phyloP scores from a whole-genome alignment of 2,329 filamentous ascomycete genomes.

The Amylocarpus encephaloides region DNA sequence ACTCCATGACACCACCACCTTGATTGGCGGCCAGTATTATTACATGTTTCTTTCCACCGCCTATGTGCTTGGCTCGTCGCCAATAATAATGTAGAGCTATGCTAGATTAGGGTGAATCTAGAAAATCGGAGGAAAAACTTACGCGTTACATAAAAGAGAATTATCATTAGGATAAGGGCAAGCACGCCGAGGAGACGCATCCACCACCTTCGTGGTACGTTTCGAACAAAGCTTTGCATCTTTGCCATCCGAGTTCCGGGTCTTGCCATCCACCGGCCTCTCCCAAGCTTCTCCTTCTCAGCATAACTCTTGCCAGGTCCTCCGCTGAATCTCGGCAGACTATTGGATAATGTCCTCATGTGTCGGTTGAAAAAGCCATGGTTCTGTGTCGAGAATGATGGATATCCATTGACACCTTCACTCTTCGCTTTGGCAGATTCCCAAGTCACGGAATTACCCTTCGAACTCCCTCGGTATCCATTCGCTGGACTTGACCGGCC shows the following conservation, averaged over 20 bases:
- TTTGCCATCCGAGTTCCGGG: constrained; percentile 43
- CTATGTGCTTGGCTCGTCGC: constrained; percentile 65
- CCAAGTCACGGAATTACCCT: constrained; percentile 64
- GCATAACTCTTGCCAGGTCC: constrained; percentile 44
- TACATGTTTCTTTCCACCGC: constrained; percentile 85
- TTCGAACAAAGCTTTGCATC: constrained; percentile 40
- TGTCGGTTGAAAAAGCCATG: constrained; percentile 84
- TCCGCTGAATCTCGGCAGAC: constrained; percentile 65
- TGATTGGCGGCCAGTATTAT: constrained; percentile 91
- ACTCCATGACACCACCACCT: constrained; percentile 96
- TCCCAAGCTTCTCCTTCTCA: constrained; percentile 71
- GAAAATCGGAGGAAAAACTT: constrained; percentile 37
- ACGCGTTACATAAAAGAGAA: constrained; percentile 69
- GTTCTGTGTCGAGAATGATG: constrained; percentile 73
- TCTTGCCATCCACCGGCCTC: constrained; percentile 48
- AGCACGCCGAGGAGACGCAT: constrained; percentile 54
- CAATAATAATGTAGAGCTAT: constrained; percentile 48
- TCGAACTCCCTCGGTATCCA: constrained; percentile 42
- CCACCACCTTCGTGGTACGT: constrained; percentile 60
- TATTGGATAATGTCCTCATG: constrained; percentile 73
- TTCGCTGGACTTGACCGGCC: constrained; percentile 58
- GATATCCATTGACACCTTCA: constrained; percentile 65
- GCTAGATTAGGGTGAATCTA: constrained; percentile 11
- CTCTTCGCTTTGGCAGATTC: constrained; percentile 74
- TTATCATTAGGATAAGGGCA: constrained; percentile 52